phyloP scores from a whole-genome alignment of 2,329 filamentous ascomycete genomes.

The Botrytis fabae region DNA sequence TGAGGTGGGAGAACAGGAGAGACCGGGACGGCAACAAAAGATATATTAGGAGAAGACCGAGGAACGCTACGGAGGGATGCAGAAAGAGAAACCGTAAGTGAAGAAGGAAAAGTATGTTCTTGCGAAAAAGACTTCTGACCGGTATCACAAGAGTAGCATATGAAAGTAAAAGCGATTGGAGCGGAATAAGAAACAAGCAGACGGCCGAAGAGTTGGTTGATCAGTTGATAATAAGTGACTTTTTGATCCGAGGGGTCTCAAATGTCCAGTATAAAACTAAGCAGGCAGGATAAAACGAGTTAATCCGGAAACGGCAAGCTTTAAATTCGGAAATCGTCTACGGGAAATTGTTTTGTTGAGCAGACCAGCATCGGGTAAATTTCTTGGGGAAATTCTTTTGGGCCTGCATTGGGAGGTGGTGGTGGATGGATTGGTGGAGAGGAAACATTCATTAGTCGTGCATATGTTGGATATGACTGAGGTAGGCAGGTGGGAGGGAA shows the following conservation, averaged over 20 bases:
- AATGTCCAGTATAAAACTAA: neutral
- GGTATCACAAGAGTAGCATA: conserved; percentile 16
- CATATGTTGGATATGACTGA: neutral
- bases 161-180: conserved; percentile 19
- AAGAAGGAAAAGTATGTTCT: conserved; percentile 2
- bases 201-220: neutral
- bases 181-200: neutral
- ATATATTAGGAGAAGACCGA: neutral
- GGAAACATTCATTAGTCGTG: neutral
- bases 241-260: conserved; percentile 1
- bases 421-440: neutral
- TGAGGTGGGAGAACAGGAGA: neutral
- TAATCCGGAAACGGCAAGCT: conserved; percentile 1
- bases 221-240: neutral
- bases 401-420: neutral
- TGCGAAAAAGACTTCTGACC: conserved; percentile 18
- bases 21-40: neutral
- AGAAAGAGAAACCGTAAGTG: neutral
- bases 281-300: neutral
- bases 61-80: neutral
- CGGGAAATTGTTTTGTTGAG: conserved; percentile 15
- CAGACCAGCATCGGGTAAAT: neutral
- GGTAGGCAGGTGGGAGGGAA: neutral
- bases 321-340: neutral
- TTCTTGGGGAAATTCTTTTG: neutral